Conservation (phyloP, 768 basidiomycete species). For the Mycena metata region DNA sequence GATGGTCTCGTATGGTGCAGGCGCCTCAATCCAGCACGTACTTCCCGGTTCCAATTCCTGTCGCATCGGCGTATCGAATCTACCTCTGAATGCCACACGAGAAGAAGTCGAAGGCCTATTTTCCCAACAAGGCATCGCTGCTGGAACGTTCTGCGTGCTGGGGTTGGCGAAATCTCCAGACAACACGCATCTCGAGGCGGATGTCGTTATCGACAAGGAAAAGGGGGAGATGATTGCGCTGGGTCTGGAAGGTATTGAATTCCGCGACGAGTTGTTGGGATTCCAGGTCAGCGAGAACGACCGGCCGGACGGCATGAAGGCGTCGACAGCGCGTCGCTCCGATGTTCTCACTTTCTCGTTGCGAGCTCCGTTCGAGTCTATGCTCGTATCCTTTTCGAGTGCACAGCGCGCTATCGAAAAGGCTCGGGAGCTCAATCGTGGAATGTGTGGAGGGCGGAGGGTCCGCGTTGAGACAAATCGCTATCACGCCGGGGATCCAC, state of each 20-base stretch:
- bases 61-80: constrained; percentile 1
- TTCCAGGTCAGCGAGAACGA: constrained; percentile 9
- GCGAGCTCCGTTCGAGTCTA: constrained; percentile 6
- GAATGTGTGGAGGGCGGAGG: constrained; percentile 9
- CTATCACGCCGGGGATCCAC: constrained; percentile 2
- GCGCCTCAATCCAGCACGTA: constrained; percentile 7
- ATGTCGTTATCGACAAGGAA: constrained; percentile 8
- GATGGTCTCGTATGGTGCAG: constrained; percentile 1
- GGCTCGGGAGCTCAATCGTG: constrained; percentile 5
- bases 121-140: constrained; percentile 1
- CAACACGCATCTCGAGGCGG: constrained; percentile 8
- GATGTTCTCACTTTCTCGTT: constrained; percentile 6
- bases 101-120: constrained; percentile 9
- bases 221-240: not conserved
- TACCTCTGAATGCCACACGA: constrained; percentile 3
- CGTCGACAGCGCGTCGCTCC: not conserved
- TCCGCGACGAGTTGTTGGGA: constrained; percentile 4
- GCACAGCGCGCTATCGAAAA: constrained; percentile 4
- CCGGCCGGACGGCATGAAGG: constrained; percentile 5
- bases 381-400: constrained; percentile 8
- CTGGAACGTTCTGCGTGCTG: constrained; percentile 2
- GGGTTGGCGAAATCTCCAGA: constrained; percentile 13
- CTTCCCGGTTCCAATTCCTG: constrained; percentile 2
- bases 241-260: not conserved
- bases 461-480: constrained; percentile 3